Evolutionary conservation across 176 grass and related monocot species (phyloP), one percentile per base, ranked within the genome.

Genomic region (Eleusine indica): DNA sequence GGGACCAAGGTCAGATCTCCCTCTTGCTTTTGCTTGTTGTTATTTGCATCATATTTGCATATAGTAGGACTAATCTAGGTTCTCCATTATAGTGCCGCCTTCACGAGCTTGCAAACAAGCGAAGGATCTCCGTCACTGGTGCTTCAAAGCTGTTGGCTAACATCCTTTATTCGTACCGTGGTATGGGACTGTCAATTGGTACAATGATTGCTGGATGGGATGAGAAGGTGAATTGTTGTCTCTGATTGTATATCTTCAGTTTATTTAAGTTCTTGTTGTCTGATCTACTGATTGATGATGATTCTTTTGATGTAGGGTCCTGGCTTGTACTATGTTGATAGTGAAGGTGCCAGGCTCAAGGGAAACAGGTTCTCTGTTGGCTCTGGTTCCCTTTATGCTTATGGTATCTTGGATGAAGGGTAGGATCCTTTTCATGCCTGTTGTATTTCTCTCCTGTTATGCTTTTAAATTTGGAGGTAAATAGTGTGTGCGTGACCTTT

Each of bases 191-290:
- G 8, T 98, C 93, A 12, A 93, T 95, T 7, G 96, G 93, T 76
- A 98, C 96, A 79, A 98, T 98, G 93, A 98, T 95, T 88, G 96
- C 91, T 85, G 93, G 96, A 87, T 98, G 91, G 91, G 96, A 98
- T 80, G 93, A 98, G 84, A 98, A 86, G 83, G 96, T 98, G 82
- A 74, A 13, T 78, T 0, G 22, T 40, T 82, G 16, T 3, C 62
- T 79, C 60, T 12, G 29, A 67, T 78, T 38, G 46, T 2, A 48
- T 11, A 57, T 11, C 40, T 60, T 71, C 46, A 56, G 65, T 75
- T 64, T 56, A 0, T 46, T 53, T 38, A 83, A 64, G 46, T 47
- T 25, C 25, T 25, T 25, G 25, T 25, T 83, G 19, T 56, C 52
- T 81, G 3, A 28, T 30, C 2, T 89, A 64, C 64, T 69, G 28